Base-by-base conservation (phyloP, 2,329 filamentous ascomycete species). In the Epichloe hybrida region DNA sequence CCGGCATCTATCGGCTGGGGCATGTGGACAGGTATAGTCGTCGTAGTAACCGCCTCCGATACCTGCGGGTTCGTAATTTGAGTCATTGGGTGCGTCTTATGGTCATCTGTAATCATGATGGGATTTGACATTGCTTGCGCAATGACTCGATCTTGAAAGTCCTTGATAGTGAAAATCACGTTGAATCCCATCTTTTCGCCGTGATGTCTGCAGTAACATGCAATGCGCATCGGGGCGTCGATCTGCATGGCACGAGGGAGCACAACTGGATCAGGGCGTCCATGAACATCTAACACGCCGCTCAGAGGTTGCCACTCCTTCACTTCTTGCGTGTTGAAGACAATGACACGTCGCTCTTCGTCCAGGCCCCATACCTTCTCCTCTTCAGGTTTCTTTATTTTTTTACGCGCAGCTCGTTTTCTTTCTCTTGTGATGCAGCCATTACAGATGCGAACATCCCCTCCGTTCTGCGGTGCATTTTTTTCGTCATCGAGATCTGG, bases 81-180 rank as follows among this genome's bases (percentile, higher is more conserved):
- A 5, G 64, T 56, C 52, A 63, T 62, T 4, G 64, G 61, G 59
- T 88, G 85, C 7, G 88, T 95, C 71, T 97, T 97, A 72, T 97
- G 91, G 62, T 98, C 91, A 64, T 98, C 91, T 1, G 93, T 97
- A 56, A 97, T 96, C 78, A 96, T 91, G 56, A 97, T 95, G 0
- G 88, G 86, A 50, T 84, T 82, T 20, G 88, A 88, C 56, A 95
- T 84, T 49, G 83, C 81, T 67, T 98, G 91, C 6, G 88, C 86
- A 42, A 97, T 72, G 35, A 95, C 71, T 43, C 81, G 81, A 59
- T 83, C 86, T 55, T 80, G 72, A 61, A 80, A 80, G 66, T 96
- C 88, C 63, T 90, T 95, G 61, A 98, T 76, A 1, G 91, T 97
- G 67, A 97, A 95, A 55, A 98, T 95, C 59, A 97, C 89, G 56